Conservation (phyloP, 495 filamentous ascomycete genomes). For the Tirmania nivea region DNA sequence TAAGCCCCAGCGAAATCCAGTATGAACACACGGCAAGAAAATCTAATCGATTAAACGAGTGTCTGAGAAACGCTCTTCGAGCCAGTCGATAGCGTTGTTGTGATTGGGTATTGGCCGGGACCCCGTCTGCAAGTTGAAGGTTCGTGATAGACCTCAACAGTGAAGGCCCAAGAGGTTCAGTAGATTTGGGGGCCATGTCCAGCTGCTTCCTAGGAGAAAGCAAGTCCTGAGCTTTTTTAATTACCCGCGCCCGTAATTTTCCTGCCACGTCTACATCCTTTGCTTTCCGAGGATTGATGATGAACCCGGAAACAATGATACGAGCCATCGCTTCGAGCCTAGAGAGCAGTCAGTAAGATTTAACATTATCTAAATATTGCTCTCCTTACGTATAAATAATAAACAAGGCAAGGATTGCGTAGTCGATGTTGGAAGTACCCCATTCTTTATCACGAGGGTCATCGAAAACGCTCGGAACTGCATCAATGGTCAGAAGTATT, state of each 20-base stretch:
- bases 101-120: conserved; percentile 45
- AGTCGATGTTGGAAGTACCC: conserved; percentile 53
- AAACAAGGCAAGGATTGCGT: conserved; percentile 61
- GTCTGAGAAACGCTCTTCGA: conserved; percentile 75
- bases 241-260: conserved; percentile 48
- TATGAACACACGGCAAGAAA: conserved; percentile 91
- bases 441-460: conserved; percentile 32
- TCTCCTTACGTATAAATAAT: conserved; percentile 49
- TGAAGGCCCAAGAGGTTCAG: conserved; percentile 34
- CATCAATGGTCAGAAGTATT: conserved; percentile 62
- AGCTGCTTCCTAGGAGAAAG: conserved; percentile 36
- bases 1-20: conserved; percentile 69
- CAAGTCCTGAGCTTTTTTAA: conserved; percentile 49
- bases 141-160: conserved; percentile 70
- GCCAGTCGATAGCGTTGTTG: conserved; percentile 69
- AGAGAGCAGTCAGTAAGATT: conserved; percentile 4
- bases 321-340: conserved; percentile 52
- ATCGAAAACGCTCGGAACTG: conserved; percentile 42
- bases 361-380: background rate
- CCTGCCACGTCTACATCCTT: conserved; percentile 46
- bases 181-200: conserved; percentile 23
- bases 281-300: conserved; percentile 72
- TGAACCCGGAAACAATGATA: conserved; percentile 74
- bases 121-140: conserved; percentile 33
- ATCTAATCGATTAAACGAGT: conserved; percentile 87